These are phyloP conservation scores for Hypoxylon sp. DNA, from an alignment of 2,329 filamentous ascomycete genomes.

Conservation along the genomic window DNA sequence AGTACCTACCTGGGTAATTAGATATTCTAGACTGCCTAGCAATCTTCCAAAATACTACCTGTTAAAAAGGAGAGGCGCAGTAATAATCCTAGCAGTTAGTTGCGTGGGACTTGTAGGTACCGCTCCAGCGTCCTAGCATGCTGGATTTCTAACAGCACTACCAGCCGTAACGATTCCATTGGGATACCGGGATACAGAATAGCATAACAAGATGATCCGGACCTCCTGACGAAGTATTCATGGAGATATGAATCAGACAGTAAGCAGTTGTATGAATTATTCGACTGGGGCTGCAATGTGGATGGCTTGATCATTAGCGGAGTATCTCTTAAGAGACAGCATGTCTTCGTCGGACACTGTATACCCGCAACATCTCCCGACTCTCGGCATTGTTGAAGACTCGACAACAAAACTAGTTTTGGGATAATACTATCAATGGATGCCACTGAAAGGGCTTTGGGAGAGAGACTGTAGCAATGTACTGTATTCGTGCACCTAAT, in stretches of 20 bases:
- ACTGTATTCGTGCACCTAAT: slow-evolving; percentile 24
- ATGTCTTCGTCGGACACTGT: slow-evolving; percentile 20
- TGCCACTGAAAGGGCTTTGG: slow-evolving; percentile 3
- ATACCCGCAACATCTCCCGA: slow-evolving; percentile 15
- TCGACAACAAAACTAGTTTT: slow-evolving; percentile 11
- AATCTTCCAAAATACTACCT: neutral
- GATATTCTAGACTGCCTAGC: slow-evolving; percentile 4
- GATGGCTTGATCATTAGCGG: slow-evolving; percentile 8
- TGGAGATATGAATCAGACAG: neutral
- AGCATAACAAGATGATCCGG: neutral
- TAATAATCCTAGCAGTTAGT: slow-evolving; percentile 1
- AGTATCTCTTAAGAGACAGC: slow-evolving; percentile 19
- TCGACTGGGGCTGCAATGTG: slow-evolving; percentile 8
- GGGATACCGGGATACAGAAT: slow-evolving; percentile 3
- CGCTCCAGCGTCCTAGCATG: neutral
- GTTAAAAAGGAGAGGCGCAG: slow-evolving; percentile 19
- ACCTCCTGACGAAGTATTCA: neutral
- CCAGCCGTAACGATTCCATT: neutral
- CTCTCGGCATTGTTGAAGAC: slow-evolving; percentile 1
- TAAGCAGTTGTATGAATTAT: slow-evolving; percentile 18
- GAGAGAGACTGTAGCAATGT: slow-evolving; percentile 31
- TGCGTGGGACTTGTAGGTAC: slow-evolving; percentile 8
- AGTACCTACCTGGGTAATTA: neutral
- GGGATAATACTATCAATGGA: slow-evolving; percentile 18
- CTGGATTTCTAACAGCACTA: neutral